phyloP scores from a whole-genome alignment of 2,329 filamentous ascomycete genomes.

The Cercospora zeina region DNA sequence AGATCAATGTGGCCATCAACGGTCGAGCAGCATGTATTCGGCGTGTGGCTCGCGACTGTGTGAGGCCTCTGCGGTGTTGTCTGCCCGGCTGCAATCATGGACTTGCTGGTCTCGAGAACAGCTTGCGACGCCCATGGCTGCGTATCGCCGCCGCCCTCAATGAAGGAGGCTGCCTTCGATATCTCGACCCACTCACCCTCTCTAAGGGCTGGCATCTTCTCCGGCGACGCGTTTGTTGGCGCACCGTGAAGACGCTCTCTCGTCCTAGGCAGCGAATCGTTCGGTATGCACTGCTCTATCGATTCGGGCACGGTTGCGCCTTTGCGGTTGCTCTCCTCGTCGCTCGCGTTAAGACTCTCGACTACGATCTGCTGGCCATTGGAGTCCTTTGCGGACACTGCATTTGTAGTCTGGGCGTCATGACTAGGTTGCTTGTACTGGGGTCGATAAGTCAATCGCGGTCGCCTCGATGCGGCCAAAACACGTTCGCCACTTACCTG shows the following conservation, averaged over 20 bases:
- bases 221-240: conserved; percentile 29
- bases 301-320: conserved; percentile 29
- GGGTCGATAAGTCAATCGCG: conserved; percentile 35
- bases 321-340: conserved; percentile 8
- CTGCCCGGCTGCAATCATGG: conserved; percentile 28
- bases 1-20: conserved; percentile 21
- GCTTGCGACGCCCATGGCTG: conserved; percentile 50
- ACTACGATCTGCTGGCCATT: background rate
- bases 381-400: background rate
- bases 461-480: conserved; percentile 8
- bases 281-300: conserved; percentile 20
- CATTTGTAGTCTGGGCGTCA: conserved; percentile 12
- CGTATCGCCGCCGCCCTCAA: conserved; percentile 47
- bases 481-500: conserved; percentile 25
- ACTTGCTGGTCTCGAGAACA: conserved; percentile 43
- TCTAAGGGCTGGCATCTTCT: conserved; percentile 32
- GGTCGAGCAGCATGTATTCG: conserved; percentile 24
- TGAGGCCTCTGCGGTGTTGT: conserved; percentile 14
- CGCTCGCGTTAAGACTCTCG: background rate
- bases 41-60: conserved; percentile 21
- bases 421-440: conserved; percentile 32
- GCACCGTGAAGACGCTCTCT: conserved; percentile 24
- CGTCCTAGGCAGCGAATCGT: conserved; percentile 18
- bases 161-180: conserved; percentile 39
- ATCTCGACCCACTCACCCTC: conserved; percentile 8